Percentiles rank a stretch among this genome's conserved stretches.
These are phyloP conservation scores for Cyberlindnera mycetangii DNA, from an alignment of 805 yeast species.

Conservation along the genomic window DNA sequence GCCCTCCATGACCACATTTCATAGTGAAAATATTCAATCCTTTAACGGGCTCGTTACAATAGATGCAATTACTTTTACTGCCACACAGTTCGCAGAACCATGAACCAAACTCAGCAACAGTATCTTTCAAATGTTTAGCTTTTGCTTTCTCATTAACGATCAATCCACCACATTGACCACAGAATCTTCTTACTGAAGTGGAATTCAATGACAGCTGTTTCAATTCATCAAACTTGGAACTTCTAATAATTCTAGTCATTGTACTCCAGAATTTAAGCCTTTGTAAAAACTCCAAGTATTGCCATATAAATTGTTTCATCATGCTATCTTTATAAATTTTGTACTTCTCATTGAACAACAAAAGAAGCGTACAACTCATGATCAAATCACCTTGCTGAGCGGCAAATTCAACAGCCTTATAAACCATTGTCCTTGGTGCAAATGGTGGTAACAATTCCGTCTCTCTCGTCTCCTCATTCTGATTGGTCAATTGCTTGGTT, in stretches of 20 bases:
- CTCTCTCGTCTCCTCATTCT: constrained; percentile 2
- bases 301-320: constrained; percentile 53
- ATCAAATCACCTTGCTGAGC: constrained; percentile 61
- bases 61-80: constrained; percentile 46
- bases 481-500: constrained; percentile 26
- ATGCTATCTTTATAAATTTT: constrained; percentile 30
- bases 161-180: constrained; percentile 58
- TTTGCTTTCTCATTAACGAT: constrained; percentile 57
- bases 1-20: constrained; percentile 86
- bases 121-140: constrained; percentile 31
- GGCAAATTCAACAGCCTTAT: constrained; percentile 52
- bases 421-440: constrained; percentile 49
- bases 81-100: constrained; percentile 87
- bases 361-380: constrained; percentile 53
- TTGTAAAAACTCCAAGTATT: constrained; percentile 53
- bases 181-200: constrained; percentile 48
- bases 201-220: constrained; percentile 29
- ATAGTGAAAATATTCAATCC: constrained; percentile 61
- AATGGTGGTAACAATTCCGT: constrained; percentile 45
- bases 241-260: constrained; percentile 55
- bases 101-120: constrained; percentile 51
- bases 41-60: constrained; percentile 73
- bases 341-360: constrained; percentile 47
- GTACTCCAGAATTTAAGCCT: constrained; percentile 49
- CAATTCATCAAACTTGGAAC: constrained; percentile 31